phyloP scores from a whole-genome alignment of 2,329 filamentous ascomycete genomes.

The Phymatotrichopsis omnivora region DNA sequence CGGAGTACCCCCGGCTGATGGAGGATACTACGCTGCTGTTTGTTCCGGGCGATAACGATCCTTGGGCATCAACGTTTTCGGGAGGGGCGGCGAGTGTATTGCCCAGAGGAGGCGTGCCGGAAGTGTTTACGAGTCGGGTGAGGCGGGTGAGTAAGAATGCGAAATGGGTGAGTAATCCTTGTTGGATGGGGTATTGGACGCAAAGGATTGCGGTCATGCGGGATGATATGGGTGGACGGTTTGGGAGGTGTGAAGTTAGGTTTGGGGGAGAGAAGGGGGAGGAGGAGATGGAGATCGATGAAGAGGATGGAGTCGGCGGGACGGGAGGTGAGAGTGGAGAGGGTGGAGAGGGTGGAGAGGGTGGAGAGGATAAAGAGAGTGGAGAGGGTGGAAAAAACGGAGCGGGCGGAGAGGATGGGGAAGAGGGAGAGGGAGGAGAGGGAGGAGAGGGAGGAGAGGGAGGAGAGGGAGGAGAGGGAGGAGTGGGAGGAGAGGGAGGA shows the following conservation, averaged over 20 bases:
- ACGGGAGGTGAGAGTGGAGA: slow-evolving; percentile 28
- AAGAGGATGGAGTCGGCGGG: slow-evolving; percentile 38
- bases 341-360: slow-evolving; percentile 37
- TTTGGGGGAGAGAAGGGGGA: slow-evolving; percentile 44
- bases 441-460: slow-evolving; percentile 37
- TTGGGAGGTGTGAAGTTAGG: slow-evolving; percentile 65
- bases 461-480: slow-evolving; percentile 35
- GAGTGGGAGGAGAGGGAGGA: slow-evolving; percentile 31
- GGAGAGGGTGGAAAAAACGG: slow-evolving; percentile 6
- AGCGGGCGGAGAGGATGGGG: slow-evolving; percentile 19
- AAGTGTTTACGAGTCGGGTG: slow-evolving; percentile 81
- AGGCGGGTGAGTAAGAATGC: slow-evolving; percentile 59
- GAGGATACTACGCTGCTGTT: slow-evolving; percentile 78
- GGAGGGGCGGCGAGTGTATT: slow-evolving; percentile 61
- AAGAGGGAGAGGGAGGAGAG: slow-evolving; percentile 27
- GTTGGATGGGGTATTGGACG: slow-evolving; percentile 68
- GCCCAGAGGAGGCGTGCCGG: slow-evolving; percentile 64
- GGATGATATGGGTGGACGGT: slow-evolving; percentile 71
- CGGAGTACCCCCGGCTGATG: slow-evolving; percentile 73
- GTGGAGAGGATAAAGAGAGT: slow-evolving; percentile 59
- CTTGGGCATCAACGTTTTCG: slow-evolving; percentile 83
- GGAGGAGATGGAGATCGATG: slow-evolving; percentile 31
- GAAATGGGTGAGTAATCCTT: slow-evolving; percentile 86
- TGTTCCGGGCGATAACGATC: slow-evolving; percentile 91
- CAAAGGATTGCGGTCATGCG: slow-evolving; percentile 81